Base-by-base conservation (phyloP, 2,329 filamentous ascomycete species). In the Coleophoma crateriformis region DNA sequence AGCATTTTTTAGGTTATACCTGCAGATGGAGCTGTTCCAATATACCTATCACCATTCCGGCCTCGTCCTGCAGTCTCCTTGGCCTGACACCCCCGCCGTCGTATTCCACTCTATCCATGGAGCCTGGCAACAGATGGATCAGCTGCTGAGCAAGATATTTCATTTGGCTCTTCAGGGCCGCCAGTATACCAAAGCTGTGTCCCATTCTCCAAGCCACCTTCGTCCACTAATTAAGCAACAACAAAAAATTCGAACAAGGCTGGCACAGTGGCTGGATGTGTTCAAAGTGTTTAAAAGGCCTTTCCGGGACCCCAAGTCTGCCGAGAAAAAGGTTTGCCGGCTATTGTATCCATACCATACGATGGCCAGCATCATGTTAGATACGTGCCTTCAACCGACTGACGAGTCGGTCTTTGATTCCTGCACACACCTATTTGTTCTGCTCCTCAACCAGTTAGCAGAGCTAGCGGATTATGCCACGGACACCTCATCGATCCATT, bases 301-400 rank as follows among this genome's bases (percentile, higher is more conserved):
- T 15, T 39, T 46, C 33, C 22, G 14, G 3, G n/a, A 14, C 34
- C 48, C 19, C 3, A n/a, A 41, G 17, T 50, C 51, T 20, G 20
- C 22, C 7, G 47, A 39, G 7, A 35, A 49, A 17, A 40, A 47
- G 13, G 19, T 50, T n/a, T 54, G 68, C 41, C 48, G 52, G 1
- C 50, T 76, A 0, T 56, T 77, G 0, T 52, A 47, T 3, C 50
- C 65, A 3, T 71, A 75, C 50, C 64, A 76, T 54, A 64, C 59
- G 46, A 68, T 78, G 69, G 65, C 68, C 1, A 60, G 54, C 4
- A 70, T 78, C 49, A 74, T 76, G 66, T 60, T 61, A 12, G 58
- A 65, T 4, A 67, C 67, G 0, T 68, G 64, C 44, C 58, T 71
- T 0, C 52, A 51, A 1, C 50, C 53, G 3, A 41, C 46, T 7